These are phyloP conservation scores for Clavispora asparagi DNA, from an alignment of 805 yeast species.

Conservation along the genomic window DNA sequence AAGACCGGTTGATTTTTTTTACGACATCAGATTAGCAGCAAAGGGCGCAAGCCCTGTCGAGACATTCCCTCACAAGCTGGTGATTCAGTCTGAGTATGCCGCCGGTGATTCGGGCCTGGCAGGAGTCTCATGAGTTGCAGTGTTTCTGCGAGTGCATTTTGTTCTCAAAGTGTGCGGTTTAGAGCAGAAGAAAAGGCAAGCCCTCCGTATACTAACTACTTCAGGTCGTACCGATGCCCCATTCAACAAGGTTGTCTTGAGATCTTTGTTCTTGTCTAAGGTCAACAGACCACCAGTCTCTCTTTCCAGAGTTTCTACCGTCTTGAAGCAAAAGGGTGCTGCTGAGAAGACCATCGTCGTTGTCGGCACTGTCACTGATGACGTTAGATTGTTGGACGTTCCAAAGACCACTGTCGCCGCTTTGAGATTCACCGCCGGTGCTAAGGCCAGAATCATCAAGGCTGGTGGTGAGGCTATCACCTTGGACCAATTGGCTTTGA, in stretches of 20 bases:
- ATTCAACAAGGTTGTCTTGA: slow-evolving; percentile 97
- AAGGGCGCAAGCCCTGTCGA: slow-evolving; percentile 1
- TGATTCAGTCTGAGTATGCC: slow-evolving; percentile 5
- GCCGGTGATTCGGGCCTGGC: neutral
- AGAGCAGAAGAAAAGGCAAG: slow-evolving; percentile 36
- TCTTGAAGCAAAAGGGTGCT: slow-evolving; percentile 77
- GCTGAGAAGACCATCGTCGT: slow-evolving; percentile 81
- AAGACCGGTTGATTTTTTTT: neutral
- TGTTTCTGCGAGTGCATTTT: slow-evolving; percentile 25
- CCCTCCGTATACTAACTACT: slow-evolving; percentile 32
- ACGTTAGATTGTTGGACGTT: slow-evolving; percentile 85
- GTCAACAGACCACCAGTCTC: slow-evolving; percentile 99
- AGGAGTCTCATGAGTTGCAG: neutral
- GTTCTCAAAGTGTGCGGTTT: slow-evolving; percentile 27
- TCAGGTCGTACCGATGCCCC: slow-evolving; percentile 96
- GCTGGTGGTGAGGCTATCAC: slow-evolving; percentile 99
- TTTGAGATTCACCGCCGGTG: slow-evolving; percentile 98
- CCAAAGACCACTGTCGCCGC: slow-evolving; percentile 99
- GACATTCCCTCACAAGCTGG: slow-evolving; percentile 5
- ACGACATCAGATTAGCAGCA: slow-evolving; percentile 1
- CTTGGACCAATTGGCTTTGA: slow-evolving; percentile 96
- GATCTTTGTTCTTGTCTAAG: slow-evolving; percentile 94
- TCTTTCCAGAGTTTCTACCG: slow-evolving; percentile 82
- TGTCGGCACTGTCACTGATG: slow-evolving; percentile 99
- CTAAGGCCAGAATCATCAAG: slow-evolving; percentile 94